Evolutionary conservation across 306 rosid genomes (phyloP).

Genomic region (Alnus glutinosa): DNA sequence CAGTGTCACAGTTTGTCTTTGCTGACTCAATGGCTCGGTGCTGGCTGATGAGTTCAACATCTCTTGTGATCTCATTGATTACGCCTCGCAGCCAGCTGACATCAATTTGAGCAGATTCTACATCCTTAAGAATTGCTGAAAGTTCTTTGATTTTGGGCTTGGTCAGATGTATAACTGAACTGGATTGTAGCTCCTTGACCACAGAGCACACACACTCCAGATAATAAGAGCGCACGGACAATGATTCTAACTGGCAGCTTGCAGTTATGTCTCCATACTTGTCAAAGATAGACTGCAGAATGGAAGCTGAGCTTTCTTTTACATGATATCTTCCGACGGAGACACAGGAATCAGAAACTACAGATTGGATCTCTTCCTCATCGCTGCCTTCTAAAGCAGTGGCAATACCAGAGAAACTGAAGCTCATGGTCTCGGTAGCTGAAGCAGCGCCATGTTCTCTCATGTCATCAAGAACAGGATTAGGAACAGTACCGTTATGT

Average conservation of each 20-base stretch:
- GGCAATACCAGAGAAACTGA: conserved; percentile 48
- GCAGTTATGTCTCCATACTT: conserved; percentile 83
- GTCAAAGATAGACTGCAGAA: conserved; percentile 55
- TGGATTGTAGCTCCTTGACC: conserved; percentile 66
- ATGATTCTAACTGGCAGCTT: conserved; percentile 69
- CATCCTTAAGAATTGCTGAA: conserved; percentile 78
- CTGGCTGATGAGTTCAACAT: conserved; percentile 48
- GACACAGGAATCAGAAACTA: conserved; percentile 56
- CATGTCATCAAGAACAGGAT: conserved; percentile 26
- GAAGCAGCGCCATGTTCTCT: conserved; percentile 29
- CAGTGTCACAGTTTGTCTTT: conserved; percentile 47
- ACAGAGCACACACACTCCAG: conserved; percentile 77
- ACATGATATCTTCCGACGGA: conserved; percentile 69
- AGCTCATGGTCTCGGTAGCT: conserved; percentile 40
- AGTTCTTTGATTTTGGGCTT: conserved; percentile 65
- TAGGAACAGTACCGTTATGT: conserved; percentile 25
- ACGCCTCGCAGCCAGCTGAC: conserved; percentile 63
- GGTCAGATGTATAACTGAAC: conserved; percentile 42
- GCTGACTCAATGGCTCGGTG: conserved; percentile 43
- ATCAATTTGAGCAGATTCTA: conserved; percentile 60
- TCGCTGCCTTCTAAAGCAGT: conserved; percentile 51
- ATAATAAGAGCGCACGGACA: conserved; percentile 74
- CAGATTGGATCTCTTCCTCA: conserved; percentile 49
- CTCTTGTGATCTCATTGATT: conserved; percentile 48
- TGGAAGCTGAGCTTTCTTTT: conserved; percentile 61